A percentile compares a stretch with the other conserved stretches of the same genome.
These are phyloP conservation scores for Collybiopsis luxurians DNA, from an alignment of 768 basidiomycete genomes.

Conservation along the genomic window DNA sequence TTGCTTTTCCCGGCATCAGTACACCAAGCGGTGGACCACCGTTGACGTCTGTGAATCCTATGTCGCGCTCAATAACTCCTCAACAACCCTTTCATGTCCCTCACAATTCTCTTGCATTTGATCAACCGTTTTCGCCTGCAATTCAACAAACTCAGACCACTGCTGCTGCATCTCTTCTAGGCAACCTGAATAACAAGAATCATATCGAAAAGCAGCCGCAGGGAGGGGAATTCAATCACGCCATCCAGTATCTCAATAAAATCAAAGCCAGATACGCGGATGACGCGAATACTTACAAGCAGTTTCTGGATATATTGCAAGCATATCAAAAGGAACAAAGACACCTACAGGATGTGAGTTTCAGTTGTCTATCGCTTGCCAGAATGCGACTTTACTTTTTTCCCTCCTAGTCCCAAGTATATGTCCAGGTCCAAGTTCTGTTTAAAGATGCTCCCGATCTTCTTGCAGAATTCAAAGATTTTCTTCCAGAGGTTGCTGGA, in stretches of 20 bases:
- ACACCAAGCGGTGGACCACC: slow-evolving; percentile 20
- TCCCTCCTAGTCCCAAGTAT: slow-evolving; percentile 67
- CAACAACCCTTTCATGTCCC: slow-evolving; percentile 36
- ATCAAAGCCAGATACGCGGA: slow-evolving; percentile 90
- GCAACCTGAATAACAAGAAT: slow-evolving; percentile 51
- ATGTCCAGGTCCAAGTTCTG: slow-evolving; percentile 73
- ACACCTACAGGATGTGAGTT: slow-evolving; percentile 65
- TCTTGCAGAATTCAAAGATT: slow-evolving; percentile 77
- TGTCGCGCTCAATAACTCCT: slow-evolving; percentile 57
- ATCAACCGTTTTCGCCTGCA: slow-evolving; percentile 45
- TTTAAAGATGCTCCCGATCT: slow-evolving; percentile 83
- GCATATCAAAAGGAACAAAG: slow-evolving; percentile 84
- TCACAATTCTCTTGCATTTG: slow-evolving; percentile 29
- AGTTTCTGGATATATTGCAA: slow-evolving; percentile 86
- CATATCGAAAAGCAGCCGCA: slow-evolving; percentile 50
- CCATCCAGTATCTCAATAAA: slow-evolving; percentile 97
- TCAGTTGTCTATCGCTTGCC: slow-evolving; percentile 8
- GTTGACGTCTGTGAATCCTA: slow-evolving; percentile 29
- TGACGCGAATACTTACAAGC: slow-evolving; percentile 91
- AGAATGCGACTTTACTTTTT: slow-evolving; percentile 8
- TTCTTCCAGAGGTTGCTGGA: slow-evolving; percentile 63
- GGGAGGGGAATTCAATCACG: slow-evolving; percentile 79
- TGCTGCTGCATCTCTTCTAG: slow-evolving; percentile 65
- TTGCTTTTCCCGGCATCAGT: slow-evolving; percentile 26
- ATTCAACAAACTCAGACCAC: slow-evolving; percentile 45